Base-by-base conservation (phyloP, 164 flowering plant species). In the Dillenia turbinata region DNA sequence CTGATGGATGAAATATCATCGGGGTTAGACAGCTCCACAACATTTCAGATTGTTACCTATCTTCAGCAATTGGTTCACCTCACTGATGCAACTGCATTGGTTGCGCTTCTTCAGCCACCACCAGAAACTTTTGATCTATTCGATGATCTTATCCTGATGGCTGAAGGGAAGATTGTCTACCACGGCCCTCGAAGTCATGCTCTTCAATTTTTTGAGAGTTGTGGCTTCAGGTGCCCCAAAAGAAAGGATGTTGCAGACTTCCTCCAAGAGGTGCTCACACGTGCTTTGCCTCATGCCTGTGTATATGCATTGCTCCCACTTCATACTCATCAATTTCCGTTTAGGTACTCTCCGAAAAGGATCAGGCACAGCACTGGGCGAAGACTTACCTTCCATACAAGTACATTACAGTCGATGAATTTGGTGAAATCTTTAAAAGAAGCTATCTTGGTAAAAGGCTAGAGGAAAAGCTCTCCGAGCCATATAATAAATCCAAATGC, bases 1-100 rank as follows among this genome's bases (percentile, higher is more conserved):
- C 80, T 89, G 52, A 86, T 89, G 96, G 92, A 89, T 70, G 96
- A 86, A 66, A 86, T 89, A 63, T 86, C 96, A 48, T 86, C 75
- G 55, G 90, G 93, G 1, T 61, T 87, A 57, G 93, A 87, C 73
- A 85, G 88, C 66, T 82, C 90, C 54, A 85, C 93, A 14, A 83
- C 90, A 14, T 87, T 77, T 63, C 94, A 85, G 75, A 77, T 87
- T 47, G 76, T 83, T 24, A 68, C 81, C 14, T 82, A 68, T 57
- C 74, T 85, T 62, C 83, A 75, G 75, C 86, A 87, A 13, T 53
- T 89, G 61, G 88, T 73, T 45, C 92, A 86, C 61, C 65, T 85
- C 55, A 81, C 83, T 3, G 84, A 85, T 56, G 81, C 78, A 8
- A 85, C 90, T 16, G 75, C 66, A 55, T 52, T 87, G 49, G 59